Percentiles rank a stretch among this genome's conserved stretches.
Evolutionary conservation across 2,329 filamentous ascomycete genomes (phyloP).

Genomic region (Pestalotiopsis sp.): DNA sequence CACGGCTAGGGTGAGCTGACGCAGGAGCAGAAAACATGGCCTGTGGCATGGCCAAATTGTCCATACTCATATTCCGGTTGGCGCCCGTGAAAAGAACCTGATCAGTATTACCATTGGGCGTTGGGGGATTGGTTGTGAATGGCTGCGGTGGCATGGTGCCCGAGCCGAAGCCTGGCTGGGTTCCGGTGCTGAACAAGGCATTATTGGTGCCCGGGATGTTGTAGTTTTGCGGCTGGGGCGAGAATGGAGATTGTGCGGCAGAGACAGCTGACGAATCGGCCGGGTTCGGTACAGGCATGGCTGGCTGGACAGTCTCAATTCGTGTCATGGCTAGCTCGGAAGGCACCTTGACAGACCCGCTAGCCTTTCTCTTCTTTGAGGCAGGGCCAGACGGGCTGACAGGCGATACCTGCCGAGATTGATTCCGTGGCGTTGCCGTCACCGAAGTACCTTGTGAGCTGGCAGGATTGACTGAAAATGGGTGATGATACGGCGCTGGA

Average conservation of each 20-base stretch:
- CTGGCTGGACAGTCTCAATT: constrained; percentile 60
- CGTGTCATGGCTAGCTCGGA: constrained; percentile 79
- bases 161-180: constrained; percentile 20
- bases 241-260: constrained; percentile 53
- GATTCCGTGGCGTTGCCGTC: constrained; percentile 53
- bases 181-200: constrained; percentile 28
- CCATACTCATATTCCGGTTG: constrained; percentile 63
- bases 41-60: constrained; percentile 62
- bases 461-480: constrained; percentile 17
- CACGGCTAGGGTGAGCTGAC: constrained; percentile 74
- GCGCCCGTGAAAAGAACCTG: constrained; percentile 55
- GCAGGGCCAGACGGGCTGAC: constrained; percentile 62
- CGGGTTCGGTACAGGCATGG: constrained; percentile 32
- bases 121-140: constrained; percentile 63
- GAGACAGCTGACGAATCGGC: constrained; percentile 32
- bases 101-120: constrained; percentile 63
- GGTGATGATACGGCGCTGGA: constrained; percentile 30
- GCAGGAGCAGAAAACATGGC: constrained; percentile 68
- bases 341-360: constrained; percentile 67
- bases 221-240: constrained; percentile 46
- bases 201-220: constrained; percentile 37
- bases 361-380: constrained; percentile 82
- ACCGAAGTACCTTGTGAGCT: constrained; percentile 39
- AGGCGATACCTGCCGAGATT: constrained; percentile 76
- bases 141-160: constrained; percentile 25